These are phyloP conservation scores for Paramecium biaurelia DNA, from an alignment of 73 alveolate species.

Conservation along the genomic window DNA sequence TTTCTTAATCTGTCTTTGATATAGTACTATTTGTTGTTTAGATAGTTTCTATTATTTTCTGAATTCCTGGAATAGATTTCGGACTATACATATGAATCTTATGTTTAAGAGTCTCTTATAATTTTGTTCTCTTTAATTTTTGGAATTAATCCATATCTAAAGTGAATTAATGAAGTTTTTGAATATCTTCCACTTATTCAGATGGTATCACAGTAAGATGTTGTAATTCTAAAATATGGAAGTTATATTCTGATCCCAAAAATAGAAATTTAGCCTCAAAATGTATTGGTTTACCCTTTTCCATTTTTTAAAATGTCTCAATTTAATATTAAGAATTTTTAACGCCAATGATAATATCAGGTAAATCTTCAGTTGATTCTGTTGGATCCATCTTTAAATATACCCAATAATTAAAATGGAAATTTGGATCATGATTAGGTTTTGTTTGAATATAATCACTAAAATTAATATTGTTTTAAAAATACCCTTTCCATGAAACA, in stretches of 20 bases:
- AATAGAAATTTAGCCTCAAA: conserved; percentile 22
- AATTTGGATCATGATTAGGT: not conserved
- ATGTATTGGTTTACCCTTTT: conserved; percentile 21
- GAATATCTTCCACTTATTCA: not conserved
- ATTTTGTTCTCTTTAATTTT: not conserved
- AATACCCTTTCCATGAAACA: conserved; percentile 49
- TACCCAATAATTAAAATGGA: not conserved
- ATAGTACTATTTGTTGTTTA: not conserved
- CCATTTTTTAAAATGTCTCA: not conserved
- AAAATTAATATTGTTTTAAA: not conserved
- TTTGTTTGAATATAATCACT: conserved; percentile 15
- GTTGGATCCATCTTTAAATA: conserved; percentile 40
- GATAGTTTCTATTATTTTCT: not conserved
- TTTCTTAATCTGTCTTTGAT: not conserved
- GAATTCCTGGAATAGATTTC: not conserved
- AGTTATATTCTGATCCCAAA: conserved; percentile 41
- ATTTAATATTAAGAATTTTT: not conserved
- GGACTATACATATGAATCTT: not conserved
- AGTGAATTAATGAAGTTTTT: not conserved
- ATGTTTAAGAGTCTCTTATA: not conserved
- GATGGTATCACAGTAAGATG: not conserved
- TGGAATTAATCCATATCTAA: not conserved
- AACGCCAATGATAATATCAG: not conserved
- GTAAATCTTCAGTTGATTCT: conserved; percentile 7
- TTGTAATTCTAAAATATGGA: not conserved